These are phyloP conservation scores for Bombardia bombarda DNA, from an alignment of 495 filamentous ascomycete species.

Conservation along the genomic window DNA sequence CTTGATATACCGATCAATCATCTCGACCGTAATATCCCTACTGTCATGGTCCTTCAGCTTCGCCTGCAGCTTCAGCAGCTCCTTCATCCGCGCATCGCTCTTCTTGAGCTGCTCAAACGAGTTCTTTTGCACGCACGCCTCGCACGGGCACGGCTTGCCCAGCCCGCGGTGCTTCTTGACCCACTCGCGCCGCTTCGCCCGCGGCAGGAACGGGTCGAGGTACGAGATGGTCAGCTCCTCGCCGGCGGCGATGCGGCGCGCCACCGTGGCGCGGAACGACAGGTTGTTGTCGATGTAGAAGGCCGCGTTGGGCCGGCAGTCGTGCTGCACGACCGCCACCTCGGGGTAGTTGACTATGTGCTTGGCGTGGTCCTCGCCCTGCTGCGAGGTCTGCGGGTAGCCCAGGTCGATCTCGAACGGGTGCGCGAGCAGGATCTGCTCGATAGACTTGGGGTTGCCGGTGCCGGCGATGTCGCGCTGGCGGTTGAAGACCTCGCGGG, in stretches of 20 bases:
- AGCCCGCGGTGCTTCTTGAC: constrained; percentile 9
- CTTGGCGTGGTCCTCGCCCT: constrained; percentile 7
- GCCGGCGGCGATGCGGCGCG: constrained; percentile 17
- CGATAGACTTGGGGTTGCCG: constrained; percentile 9
- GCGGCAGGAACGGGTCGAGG: constrained; percentile 17
- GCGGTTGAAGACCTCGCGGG: constrained; percentile 12
- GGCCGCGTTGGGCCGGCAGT: constrained; percentile 31
- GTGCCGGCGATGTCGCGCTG: constrained; percentile 9
- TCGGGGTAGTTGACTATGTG: constrained; percentile 28
- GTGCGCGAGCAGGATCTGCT: constrained; percentile 18
- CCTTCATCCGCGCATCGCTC: constrained; percentile 17
- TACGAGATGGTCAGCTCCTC: constrained; percentile 28
- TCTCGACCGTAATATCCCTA: constrained; percentile 11
- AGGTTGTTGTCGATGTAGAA: constrained; percentile 20
- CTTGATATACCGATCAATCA: constrained; percentile 23
- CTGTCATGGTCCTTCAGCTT: constrained; percentile 24
- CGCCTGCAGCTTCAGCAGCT: constrained; percentile 14
- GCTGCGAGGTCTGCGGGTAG: background rate
- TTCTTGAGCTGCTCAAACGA: constrained; percentile 6
- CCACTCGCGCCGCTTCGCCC: constrained; percentile 16
- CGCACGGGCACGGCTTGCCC: constrained; percentile 14
- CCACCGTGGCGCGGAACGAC: constrained; percentile 18
- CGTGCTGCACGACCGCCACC: constrained; percentile 17
- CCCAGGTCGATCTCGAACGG: constrained; percentile 26
- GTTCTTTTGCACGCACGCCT: constrained; percentile 9